Conservation (phyloP, 176 grass and related monocot species). For the Olyra latifolia region DNA sequence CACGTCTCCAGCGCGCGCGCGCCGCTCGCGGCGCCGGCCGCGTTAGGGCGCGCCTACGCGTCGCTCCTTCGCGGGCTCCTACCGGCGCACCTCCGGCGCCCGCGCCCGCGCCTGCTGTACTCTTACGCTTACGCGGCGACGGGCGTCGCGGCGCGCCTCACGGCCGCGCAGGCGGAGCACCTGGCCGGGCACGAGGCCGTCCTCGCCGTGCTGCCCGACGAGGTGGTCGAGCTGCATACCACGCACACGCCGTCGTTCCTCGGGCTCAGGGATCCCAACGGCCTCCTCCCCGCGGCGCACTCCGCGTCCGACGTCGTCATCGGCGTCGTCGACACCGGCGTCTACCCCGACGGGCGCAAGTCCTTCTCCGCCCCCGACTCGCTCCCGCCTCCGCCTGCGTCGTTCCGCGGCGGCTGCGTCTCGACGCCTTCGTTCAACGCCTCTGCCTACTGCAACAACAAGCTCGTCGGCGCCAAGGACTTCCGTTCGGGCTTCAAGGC, state of each 20-base stretch:
- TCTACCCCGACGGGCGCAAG: conserved; percentile 13
- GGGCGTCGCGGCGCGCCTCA: conserved; percentile 44
- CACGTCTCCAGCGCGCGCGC: not conserved
- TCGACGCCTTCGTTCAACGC: conserved; percentile 38
- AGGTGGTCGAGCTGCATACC: conserved; percentile 27
- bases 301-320: conserved; percentile 22
- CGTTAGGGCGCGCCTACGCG: not conserved
- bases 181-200: conserved; percentile 10
- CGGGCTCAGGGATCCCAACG: too few species aligned
- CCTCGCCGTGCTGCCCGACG: conserved; percentile 40
- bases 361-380: not conserved
- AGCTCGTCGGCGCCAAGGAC: conserved; percentile 51
- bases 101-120: not conserved
- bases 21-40: not conserved
- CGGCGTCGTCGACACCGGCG: conserved; percentile 46
- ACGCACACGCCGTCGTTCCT: conserved; percentile 25
- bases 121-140: conserved; percentile 5
- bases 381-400: conserved; percentile 10
- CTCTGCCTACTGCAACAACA: conserved; percentile 47
- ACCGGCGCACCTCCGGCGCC: not conserved
- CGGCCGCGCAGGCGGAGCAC: not conserved
- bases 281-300: too few species aligned
- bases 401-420: conserved; percentile 8
- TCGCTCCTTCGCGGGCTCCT: not conserved
- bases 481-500: conserved; percentile 49